These are phyloP conservation scores for Chlamydomonas sp. DNA, from an alignment of 139 green algal species.

Conservation along the genomic window DNA sequence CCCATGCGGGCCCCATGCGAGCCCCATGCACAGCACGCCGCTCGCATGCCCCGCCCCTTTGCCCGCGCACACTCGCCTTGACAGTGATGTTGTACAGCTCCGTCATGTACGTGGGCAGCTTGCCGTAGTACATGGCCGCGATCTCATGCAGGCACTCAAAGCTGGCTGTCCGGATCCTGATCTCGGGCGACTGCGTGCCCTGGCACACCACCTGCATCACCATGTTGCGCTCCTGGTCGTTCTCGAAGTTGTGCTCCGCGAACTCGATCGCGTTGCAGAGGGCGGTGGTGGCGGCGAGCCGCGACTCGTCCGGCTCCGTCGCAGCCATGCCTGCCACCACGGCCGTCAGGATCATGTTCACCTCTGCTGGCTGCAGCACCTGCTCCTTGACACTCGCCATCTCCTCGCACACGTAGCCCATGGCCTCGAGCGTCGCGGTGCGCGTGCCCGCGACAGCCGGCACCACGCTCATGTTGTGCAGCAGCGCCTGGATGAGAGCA, in stretches of 20 bases:
- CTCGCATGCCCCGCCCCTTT: too few relatives aligned
- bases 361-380: conserved; percentile 71
- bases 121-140: conserved; percentile 82
- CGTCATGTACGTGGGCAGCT: conserved; percentile 88
- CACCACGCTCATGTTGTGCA: conserved; percentile 57
- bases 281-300: conserved; percentile 80
- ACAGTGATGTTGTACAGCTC: conserved; percentile 90
- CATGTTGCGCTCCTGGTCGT: conserved; percentile 87
- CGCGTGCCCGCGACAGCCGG: conserved; percentile 30
- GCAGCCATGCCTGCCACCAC: conserved; percentile 85
- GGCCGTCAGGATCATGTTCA: conserved; percentile 93
- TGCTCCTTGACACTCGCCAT: conserved; percentile 65
- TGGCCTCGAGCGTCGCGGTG: conserved; percentile 76
- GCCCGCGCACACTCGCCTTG: too few relatives aligned
- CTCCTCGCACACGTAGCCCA: conserved; percentile 97
- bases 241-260: conserved; percentile 90
- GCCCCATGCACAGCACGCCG: too few relatives aligned
- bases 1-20: too few relatives aligned
- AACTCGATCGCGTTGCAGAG: conserved; percentile 94
- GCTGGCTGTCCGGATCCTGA: conserved; percentile 63
- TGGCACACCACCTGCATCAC: conserved; percentile 94
- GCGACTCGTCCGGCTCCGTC: conserved; percentile 72
- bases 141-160: conserved; percentile 94
- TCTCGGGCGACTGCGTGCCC: conserved; percentile 59
- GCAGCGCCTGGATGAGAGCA: conserved; percentile 67